Percentiles rank a stretch among this genome's conserved stretches.
Conservation (phyloP, 2,329 filamentous ascomycete genomes). For the Botrytis sinoallii region DNA sequence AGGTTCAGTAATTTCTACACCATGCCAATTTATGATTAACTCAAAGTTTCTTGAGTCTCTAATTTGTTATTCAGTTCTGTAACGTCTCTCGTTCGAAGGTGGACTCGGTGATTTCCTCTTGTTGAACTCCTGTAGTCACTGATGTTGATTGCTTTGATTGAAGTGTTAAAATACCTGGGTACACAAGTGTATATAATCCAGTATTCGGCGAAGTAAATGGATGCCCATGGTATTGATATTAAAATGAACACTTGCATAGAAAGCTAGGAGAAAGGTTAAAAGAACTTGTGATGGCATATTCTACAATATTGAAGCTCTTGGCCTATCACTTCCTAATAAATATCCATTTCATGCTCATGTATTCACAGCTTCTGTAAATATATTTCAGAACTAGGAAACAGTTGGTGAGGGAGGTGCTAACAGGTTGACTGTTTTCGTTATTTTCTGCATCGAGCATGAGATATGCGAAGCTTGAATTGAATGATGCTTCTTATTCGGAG, state of each 20-base stretch:
- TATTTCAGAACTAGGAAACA: not conserved
- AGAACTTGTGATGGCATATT: not conserved
- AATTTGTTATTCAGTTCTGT: not conserved
- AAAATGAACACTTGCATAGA: not conserved
- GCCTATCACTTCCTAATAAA: not conserved
- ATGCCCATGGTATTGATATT: too few species aligned
- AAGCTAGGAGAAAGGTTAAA: not conserved
- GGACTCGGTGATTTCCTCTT: too few species aligned
- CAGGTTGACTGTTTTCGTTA: not conserved
- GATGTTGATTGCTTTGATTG: not conserved
- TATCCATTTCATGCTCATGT: too few species aligned
- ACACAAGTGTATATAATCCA: not conserved
- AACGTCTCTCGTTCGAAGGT: not conserved
- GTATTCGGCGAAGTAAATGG: too few species aligned
- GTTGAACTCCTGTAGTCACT: not conserved
- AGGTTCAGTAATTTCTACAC: not conserved
- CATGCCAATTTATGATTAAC: not conserved
- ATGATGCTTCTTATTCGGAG: not conserved
- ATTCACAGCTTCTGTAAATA: too few species aligned
- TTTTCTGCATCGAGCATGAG: not conserved
- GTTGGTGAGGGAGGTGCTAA: accelerated
- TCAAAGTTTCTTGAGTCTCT: not conserved
- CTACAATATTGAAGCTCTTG: not conserved
- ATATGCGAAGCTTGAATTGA: not conserved
- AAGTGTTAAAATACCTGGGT: not conserved